Percentiles rank a stretch among this genome's conserved stretches.
These are phyloP conservation scores for Corchorus olitorius DNA, from an alignment of 345 rosid species.

Conservation along the genomic window DNA sequence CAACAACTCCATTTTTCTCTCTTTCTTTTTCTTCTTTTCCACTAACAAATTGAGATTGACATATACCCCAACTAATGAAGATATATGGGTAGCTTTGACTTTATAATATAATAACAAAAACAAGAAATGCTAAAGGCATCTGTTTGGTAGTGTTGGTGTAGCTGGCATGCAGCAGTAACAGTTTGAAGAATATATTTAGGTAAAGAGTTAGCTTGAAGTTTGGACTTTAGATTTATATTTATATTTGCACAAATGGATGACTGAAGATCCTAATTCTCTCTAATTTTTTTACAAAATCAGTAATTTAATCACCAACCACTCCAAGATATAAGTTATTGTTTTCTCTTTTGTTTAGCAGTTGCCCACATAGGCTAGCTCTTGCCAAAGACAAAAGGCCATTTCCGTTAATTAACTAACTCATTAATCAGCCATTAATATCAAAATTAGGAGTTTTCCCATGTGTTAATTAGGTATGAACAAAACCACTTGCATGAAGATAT, in stretches of 20 bases:
- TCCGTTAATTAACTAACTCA: neutral
- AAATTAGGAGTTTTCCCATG: neutral
- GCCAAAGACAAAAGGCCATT: neutral
- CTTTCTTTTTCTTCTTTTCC: neutral
- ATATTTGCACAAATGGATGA: neutral
- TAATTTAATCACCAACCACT: constrained; percentile 1
- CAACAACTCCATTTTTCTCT: neutral
- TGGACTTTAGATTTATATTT: too few relatives aligned
- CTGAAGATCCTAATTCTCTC: neutral
- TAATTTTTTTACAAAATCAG: neutral
- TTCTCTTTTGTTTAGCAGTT: neutral
- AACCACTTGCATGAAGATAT: too few relatives aligned
- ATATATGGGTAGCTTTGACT: neutral
- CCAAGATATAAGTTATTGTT: neutral
- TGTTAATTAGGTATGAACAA: neutral
- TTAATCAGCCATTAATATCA: neutral
- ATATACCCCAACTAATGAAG: neutral
- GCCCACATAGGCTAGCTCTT: neutral
- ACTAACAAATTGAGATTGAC: neutral
- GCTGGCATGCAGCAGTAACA: constrained; percentile 11
- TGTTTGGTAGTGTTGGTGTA: neutral
- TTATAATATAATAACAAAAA: too few relatives aligned
- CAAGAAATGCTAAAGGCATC: neutral
- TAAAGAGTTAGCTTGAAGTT: constrained; percentile 10
- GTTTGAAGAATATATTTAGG: constrained; percentile 19